Evolutionary conservation across 192 early-diverging fungal species (phyloP), one percentile per base, ranked within the genome.

Genomic region (Helicostylum pulchrum): DNA sequence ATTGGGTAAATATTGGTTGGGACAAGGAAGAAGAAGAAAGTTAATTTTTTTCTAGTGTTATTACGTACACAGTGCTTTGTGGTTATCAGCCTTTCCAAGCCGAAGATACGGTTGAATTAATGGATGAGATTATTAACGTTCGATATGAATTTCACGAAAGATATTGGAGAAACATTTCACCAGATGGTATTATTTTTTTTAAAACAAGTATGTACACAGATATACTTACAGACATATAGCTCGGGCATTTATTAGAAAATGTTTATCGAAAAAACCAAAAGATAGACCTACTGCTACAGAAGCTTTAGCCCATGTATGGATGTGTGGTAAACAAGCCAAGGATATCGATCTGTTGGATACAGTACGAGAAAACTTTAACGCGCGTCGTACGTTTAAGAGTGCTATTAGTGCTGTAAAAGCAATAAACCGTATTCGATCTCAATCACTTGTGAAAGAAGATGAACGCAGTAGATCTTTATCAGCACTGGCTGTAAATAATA

Each of bases 41-140:
- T 39, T 39, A 39, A 39, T 6, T 51, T 39, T 10, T 14, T 55
- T 55, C 32, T 39, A 78, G 95, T 57, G 84, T 95, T 8, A 89
- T 97, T 60, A 88, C 94, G 21, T 96, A 92, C 68, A 91, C 92
- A 32, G 72, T 94, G 78, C 87, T 92, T 11, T 92, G 90, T 64
- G 91, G 91, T 39, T 92, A 92, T 77, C 79, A 82, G n/a, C 91
- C 91, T 15, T 91, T 86, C 68, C 87, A 77, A 58, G 77, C 83
- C 21, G 79, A 84, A 53, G 83, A 83, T 61, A 74, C 82, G 43
- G 59, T 68, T 14, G 71, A 83, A 58, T 63, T 88, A 36, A 71
- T 86, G 34, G 60, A 66, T 0, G 87, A 85, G 46, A 87, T 90
- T 71, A 80, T 78, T 12, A 73, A 75, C 70, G 84, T 80, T 68